Base-by-base conservation (phyloP, 2,329 filamentous ascomycete species). In the Endocalyx cinctus region DNA sequence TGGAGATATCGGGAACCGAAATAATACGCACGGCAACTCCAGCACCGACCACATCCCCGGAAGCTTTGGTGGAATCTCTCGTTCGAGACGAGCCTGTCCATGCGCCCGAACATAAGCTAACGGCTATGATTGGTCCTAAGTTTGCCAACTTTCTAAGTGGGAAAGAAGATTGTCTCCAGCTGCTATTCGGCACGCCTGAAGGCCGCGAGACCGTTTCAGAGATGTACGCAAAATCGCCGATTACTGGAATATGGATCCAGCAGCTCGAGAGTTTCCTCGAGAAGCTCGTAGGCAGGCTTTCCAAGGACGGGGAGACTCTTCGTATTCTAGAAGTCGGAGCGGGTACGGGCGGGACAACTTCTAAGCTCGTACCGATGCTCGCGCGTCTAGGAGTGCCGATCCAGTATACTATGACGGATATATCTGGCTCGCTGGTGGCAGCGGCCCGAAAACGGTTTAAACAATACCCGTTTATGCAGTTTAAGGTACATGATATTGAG, bases 401-500 rank as follows among this genome's bases (percentile, higher is more conserved):
- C 15, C 46, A 57, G n/a, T 67, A 69, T 34, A 61, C 56, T 1
- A 62, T 67, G 36, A 67, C 64, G 5, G 66, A 70, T 29, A 26
- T 70, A 2, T 60, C 63, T 0, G 33, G 49, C 0, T 51, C 53
- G 0, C 46, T 64, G 2, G 55, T 64, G 4, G 31, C 46, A 1
- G 38, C 42, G 11, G 52, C 59, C 1, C 20, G 22, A 11, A 34
- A 35, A 14, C 22, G 5, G 11, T 38, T 25, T n/a, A 42, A 41
- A 12, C 43, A 48, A 14, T 55, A 58, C 17, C 26, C 33, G 2
- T 36, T 34, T 13, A 57, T 62, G 47, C 31, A 35, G 1, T 63
- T 53, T 27, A 29, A 33, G 4, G 42, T 48, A 1, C 39, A 60
- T 4, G 48, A 64, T 29, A 44, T 62, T 3, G 57, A 61, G 33